Evolutionary conservation across 345 rosid genomes (phyloP).

Genomic region (Populus euphratica): DNA sequence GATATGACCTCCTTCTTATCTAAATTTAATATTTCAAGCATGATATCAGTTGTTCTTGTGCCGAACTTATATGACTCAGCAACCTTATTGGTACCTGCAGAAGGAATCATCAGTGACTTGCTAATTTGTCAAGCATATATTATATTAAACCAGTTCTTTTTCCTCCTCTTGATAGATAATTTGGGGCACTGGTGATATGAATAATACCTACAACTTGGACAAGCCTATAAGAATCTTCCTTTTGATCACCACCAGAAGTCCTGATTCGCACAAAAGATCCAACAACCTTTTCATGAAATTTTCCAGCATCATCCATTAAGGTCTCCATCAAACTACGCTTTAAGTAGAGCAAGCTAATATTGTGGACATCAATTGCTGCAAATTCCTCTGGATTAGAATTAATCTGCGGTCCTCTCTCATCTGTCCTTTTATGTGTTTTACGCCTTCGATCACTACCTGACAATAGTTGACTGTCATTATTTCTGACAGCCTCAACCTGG

Average conservation of each 20-base stretch:
- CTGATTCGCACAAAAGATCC: conserved; percentile 84
- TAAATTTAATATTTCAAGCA: conserved; percentile 70
- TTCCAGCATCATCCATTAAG: conserved; percentile 61
- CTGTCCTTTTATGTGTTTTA: conserved; percentile 47
- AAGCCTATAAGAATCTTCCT: conserved; percentile 72
- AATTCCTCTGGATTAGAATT: conserved; percentile 44
- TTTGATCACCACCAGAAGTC: conserved; percentile 60
- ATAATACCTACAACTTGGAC: conserved; percentile 81
- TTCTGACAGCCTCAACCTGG: conserved; percentile 31
- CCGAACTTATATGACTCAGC: conserved; percentile 63
- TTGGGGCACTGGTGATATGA: conserved; percentile 14
- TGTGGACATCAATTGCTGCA: conserved; percentile 87
- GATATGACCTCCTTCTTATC: conserved; percentile 71
- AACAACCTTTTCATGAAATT: conserved; percentile 65
- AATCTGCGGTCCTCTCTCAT: conserved; percentile 39
- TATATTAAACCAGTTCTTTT: neutral
- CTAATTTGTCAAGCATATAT: neutral
- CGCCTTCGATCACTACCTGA: conserved; percentile 43
- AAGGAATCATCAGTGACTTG: conserved; percentile 18
- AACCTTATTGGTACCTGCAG: conserved; percentile 63
- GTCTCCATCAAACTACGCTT: conserved; percentile 63
- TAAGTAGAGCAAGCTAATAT: conserved; percentile 67
- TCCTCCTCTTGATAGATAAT: conserved; percentile 15
- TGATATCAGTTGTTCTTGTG: conserved; percentile 45
- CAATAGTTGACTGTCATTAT: conserved; percentile 27